Evolutionary conservation across 2,329 filamentous ascomycete species (phyloP).

Genomic region (Grosmannia huntii): DNA sequence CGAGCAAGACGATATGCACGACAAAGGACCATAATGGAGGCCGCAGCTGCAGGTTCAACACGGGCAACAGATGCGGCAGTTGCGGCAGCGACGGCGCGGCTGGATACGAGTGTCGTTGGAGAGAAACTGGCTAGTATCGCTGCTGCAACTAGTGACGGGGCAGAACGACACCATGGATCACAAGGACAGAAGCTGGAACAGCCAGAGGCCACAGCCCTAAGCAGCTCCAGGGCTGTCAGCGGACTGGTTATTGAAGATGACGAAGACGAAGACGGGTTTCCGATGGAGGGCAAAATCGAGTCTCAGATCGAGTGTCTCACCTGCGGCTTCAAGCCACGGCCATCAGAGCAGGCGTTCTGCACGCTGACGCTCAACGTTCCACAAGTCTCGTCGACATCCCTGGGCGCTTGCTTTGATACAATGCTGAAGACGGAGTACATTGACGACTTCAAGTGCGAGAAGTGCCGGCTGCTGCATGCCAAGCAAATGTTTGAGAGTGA

Average conservation of each 20-base stretch:
- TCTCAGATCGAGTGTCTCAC: slow-evolving; percentile 91
- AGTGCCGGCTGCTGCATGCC: slow-evolving; percentile 76
- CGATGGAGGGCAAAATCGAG: slow-evolving; percentile 81
- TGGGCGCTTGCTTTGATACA: slow-evolving; percentile 83
- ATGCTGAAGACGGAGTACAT: slow-evolving; percentile 93
- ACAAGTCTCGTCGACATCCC: slow-evolving; percentile 63
- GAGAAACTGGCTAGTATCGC: slow-evolving; percentile 9
- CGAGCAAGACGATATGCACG: slow-evolving; percentile 53
- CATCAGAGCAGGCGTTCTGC: slow-evolving; percentile 74
- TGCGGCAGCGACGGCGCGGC: not conserved
- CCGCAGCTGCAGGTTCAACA: not conserved
- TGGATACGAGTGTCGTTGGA: slow-evolving; percentile 7
- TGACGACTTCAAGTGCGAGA: slow-evolving; percentile 93
- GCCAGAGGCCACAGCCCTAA: not conserved
- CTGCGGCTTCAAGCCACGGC: slow-evolving; percentile 80
- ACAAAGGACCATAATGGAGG: slow-evolving; percentile 15
- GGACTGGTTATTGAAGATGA: slow-evolving; percentile 16
- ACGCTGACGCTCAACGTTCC: slow-evolving; percentile 88
- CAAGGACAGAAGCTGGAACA: not conserved
- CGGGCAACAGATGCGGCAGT: not conserved
- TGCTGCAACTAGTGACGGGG: not conserved
- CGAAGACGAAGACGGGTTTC: slow-evolving; percentile 61
- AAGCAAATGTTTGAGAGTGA: slow-evolving; percentile 50
- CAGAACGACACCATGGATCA: not conserved
- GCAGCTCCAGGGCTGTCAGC: not conserved